These are phyloP conservation scores for Avena insularis DNA, from an alignment of 176 grass and related monocot genomes.

Conservation along the genomic window DNA sequence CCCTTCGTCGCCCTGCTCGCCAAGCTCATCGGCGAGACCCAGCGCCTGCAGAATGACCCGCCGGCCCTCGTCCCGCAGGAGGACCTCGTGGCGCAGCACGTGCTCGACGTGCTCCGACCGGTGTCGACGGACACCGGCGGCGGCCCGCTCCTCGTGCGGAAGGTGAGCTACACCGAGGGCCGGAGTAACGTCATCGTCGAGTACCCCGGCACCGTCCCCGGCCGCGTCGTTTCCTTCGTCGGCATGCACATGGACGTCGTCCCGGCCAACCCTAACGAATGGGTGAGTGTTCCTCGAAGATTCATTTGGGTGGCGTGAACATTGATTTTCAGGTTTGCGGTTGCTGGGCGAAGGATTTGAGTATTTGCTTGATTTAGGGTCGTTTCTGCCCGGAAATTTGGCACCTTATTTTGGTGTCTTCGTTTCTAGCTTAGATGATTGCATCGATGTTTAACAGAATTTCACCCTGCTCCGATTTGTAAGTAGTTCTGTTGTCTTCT, in stretches of 20 bases:
- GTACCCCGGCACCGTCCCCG: conserved; percentile 76
- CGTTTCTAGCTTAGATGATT: not conserved
- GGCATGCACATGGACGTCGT: conserved; percentile 99
- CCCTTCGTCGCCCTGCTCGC: conserved; percentile 75
- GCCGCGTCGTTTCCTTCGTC: conserved; percentile 76
- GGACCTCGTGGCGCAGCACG: conserved; percentile 84
- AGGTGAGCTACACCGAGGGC: conserved; percentile 62
- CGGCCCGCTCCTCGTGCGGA: conserved; percentile 76
- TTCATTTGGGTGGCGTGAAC: not conserved
- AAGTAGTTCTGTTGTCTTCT: not conserved
- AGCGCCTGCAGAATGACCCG: conserved; percentile 91
- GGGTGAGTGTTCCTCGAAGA: conserved; percentile 50
- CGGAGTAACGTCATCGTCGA: conserved; percentile 90
- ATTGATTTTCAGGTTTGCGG: not conserved
- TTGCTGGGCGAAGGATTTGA: not conserved
- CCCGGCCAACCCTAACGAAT: conserved; percentile 70
- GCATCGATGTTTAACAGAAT: not conserved
- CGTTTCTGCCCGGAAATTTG: conserved; percentile 14
- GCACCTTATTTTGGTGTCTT: not conserved
- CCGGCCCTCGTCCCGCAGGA: conserved; percentile 68
- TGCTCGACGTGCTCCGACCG: conserved; percentile 66
- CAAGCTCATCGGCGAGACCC: conserved; percentile 80
- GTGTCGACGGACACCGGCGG: conserved; percentile 71
- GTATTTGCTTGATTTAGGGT: conserved; percentile 23
- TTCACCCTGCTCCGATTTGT: not conserved